Base-by-base conservation (phyloP, 192 early-diverging fungal species). In the Entophlyctis luteolus region DNA sequence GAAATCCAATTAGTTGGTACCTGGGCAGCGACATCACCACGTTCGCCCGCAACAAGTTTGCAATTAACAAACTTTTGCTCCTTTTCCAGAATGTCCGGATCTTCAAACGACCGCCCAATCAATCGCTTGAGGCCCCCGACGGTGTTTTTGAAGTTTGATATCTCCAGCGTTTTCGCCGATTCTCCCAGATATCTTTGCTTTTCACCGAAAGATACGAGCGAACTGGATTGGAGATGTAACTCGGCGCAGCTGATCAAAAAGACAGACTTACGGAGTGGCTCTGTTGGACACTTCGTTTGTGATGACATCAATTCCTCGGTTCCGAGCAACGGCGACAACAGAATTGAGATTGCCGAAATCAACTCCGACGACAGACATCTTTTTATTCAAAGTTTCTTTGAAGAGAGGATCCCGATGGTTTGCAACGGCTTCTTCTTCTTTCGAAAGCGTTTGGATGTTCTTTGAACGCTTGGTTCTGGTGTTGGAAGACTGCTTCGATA, bases 141-240 rank as follows among this genome's bases (percentile, higher is more conserved):
- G 72, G 96, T 98, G 81, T 94, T 94, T 78, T 96, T 95, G 78
- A 95, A 95, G 85, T 98, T 98, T 74, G 89, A 91, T 73, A 96
- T 88, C 78, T 98, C 94, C 46, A 68, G 75, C 33, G 88, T 95
- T 80, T 96, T 96, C 29, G 94, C 96, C 48, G 88, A 76, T 81
- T 98, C 96, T 66, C 96, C 96, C 48, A 98, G 83, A 75, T 85
- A 95, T 75, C 96, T 87, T 79, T 95, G 92, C 84, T 98, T 98
- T 72, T 78, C 80, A 54, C 93, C 93, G 76, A 98, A 96, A 8
- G 94, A 96, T 4, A 95, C 90, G 72, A 96, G 83, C 18, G 93
- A 90, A 60, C 88, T 91, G 72, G 28, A 2, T 4, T 34, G n/a
- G n/a, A n/a, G n/a, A n/a, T n/a, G n/a, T n/a, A n/a, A n/a, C n/a